Evolutionary conservation across 768 basidiomycete genomes (phyloP).

Genomic region (Lentinus tigrinus): DNA sequence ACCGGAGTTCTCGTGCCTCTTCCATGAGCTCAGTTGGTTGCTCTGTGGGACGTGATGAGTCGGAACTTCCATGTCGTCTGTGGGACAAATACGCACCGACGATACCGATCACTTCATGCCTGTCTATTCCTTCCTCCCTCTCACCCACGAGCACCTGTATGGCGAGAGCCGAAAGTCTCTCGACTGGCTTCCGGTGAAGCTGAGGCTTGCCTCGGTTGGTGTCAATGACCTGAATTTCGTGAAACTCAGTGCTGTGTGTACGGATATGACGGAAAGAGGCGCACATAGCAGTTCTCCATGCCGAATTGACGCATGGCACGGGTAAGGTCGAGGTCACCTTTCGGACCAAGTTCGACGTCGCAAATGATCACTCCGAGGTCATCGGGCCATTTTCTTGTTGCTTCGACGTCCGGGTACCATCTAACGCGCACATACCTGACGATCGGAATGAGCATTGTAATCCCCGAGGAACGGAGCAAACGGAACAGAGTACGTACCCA

Average conservation of each 20-base stretch:
- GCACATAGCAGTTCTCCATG: slow-evolving; percentile 15
- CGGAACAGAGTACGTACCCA: neutral
- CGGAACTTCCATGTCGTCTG: neutral
- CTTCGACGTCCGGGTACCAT: slow-evolving; percentile 4
- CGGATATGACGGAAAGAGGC: neutral
- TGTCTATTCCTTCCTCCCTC: neutral
- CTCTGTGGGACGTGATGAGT: too few species aligned
- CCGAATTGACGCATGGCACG: slow-evolving; percentile 3
- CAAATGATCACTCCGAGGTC: neutral
- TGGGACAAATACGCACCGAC: neutral
- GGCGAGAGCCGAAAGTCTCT: neutral
- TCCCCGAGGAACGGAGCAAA: too few species aligned
- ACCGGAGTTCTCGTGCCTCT: too few species aligned
- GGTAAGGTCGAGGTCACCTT: slow-evolving; percentile 7
- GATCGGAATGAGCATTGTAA: neutral
- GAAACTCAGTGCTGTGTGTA: neutral
- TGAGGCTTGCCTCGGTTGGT: neutral
- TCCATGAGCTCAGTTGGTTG: neutral
- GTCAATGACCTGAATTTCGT: neutral
- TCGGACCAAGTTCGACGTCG: neutral
- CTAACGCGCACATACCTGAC: slow-evolving; percentile 3
- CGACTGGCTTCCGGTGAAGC: neutral
- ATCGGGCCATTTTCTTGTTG: neutral
- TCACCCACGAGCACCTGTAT: neutral
- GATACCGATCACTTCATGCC: neutral